A percentile compares a stretch with the other conserved stretches of the same genome.
Conservation (phyloP, 768 basidiomycete genomes). For the Suillus sp. region DNA sequence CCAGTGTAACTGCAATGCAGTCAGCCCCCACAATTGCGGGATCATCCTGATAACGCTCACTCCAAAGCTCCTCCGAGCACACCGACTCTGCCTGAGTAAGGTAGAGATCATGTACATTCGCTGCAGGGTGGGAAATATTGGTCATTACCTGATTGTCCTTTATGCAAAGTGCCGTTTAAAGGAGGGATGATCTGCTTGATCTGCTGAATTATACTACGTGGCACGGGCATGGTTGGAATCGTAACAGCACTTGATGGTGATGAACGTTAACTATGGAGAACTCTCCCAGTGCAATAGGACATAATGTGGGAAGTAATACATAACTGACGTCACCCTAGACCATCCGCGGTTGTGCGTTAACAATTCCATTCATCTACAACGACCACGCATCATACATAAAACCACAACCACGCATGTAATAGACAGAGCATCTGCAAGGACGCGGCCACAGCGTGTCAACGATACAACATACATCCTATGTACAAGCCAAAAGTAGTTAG, state of each 20-base stretch:
- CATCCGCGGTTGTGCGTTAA: not conserved
- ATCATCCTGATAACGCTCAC: constrained; percentile 47
- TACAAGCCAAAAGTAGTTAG: constrained; percentile 12
- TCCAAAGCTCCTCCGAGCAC: constrained; percentile 93
- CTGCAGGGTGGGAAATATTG: not conserved
- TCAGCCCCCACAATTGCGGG: not conserved
- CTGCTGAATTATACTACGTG: constrained; percentile 64
- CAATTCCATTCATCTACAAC: not conserved
- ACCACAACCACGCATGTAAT: constrained; percentile 3
- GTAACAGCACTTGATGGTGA: not conserved
- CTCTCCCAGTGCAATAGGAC: not conserved
- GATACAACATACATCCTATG: constrained; percentile 7
- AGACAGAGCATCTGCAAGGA: constrained; percentile 13
- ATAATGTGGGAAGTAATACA: not conserved
- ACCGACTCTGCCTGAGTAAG: constrained; percentile 73
- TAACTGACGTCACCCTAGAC: not conserved
- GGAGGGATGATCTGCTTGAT: constrained; percentile 88
- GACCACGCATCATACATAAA: not conserved
- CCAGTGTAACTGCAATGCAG: constrained; percentile 79
- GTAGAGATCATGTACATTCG: constrained; percentile 4
- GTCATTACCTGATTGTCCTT: constrained; percentile 85
- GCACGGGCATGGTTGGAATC: constrained; percentile 53
- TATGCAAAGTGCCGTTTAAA: constrained; percentile 84
- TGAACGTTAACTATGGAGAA: not conserved
- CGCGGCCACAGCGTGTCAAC: constrained; percentile 12